A percentile compares a stretch with the other conserved stretches of the same genome.
Evolutionary conservation across 352 stramenopile species (phyloP).

Genomic region (Sclerospora graminicola): DNA sequence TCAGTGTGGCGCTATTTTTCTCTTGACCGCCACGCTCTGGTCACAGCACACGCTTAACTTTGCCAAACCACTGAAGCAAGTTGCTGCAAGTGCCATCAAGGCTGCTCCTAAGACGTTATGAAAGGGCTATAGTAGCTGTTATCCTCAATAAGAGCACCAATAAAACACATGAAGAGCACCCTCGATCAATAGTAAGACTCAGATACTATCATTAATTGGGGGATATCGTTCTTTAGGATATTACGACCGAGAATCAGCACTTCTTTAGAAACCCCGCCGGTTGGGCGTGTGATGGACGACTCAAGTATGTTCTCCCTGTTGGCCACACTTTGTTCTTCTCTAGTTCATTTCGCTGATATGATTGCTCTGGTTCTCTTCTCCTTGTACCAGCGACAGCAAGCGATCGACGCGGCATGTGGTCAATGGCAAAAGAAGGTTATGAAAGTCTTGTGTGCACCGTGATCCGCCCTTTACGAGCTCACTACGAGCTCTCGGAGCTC

Average conservation of each 20-base stretch:
- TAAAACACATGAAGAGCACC: too few species aligned
- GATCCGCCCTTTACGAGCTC: constrained; percentile 56
- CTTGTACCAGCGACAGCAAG: constrained; percentile 17
- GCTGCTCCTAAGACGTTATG: constrained; percentile 18
- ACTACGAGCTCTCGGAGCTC: constrained; percentile 55
- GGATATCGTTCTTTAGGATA: too few species aligned
- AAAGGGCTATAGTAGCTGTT: too few species aligned
- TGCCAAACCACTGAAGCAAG: constrained; percentile 44
- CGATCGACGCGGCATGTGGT: constrained; percentile 67
- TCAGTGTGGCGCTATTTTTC: constrained; percentile 92
- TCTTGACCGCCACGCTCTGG: constrained; percentile 91
- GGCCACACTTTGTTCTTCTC: background rate
- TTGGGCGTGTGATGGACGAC: constrained; percentile 23
- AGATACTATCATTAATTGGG: too few species aligned
- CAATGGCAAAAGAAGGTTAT: constrained; percentile 77
- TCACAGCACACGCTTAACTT: constrained; percentile 86
- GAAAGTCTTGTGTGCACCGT: constrained; percentile 74
- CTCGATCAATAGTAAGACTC: too few species aligned
- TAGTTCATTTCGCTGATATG: background rate
- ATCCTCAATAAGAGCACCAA: too few species aligned
- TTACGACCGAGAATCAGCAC: too few species aligned
- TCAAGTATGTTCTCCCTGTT: constrained; percentile 14
- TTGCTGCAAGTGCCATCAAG: constrained; percentile 29
- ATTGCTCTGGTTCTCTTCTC: background rate
- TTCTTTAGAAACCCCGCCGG: too few species aligned